Percentiles rank a stretch among this genome's conserved stretches.
Evolutionary conservation across 2,329 filamentous ascomycete genomes (phyloP).

Genomic region (Lachnellula cervina): DNA sequence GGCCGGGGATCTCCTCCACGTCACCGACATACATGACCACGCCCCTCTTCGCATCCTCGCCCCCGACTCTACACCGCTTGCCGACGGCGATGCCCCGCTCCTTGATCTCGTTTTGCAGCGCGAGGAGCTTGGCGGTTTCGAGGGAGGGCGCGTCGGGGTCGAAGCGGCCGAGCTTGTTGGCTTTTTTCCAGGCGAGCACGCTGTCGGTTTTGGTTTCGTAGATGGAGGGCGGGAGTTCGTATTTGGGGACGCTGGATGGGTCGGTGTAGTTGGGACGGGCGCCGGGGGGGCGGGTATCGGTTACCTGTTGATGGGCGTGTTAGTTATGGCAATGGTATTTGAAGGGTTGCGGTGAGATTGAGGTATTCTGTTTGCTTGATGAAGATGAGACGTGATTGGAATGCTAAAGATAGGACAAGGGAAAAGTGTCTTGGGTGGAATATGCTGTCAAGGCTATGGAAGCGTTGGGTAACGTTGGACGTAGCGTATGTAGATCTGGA

Average conservation of each 20-base stretch:
- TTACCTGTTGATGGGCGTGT: slow-evolving; percentile 50
- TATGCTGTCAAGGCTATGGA: too few species aligned
- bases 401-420: too few species aligned
- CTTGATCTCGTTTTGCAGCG: slow-evolving; percentile 64
- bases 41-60: slow-evolving; percentile 65
- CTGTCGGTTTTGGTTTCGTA: slow-evolving; percentile 85
- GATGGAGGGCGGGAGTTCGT: slow-evolving; percentile 76
- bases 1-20: slow-evolving; percentile 67
- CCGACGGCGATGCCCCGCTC: slow-evolving; percentile 62
- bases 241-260: slow-evolving; percentile 78
- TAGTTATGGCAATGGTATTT: slow-evolving; percentile 5
- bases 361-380: background rate
- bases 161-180: slow-evolving; percentile 93
- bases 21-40: slow-evolving; percentile 65
- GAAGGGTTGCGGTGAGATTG: background rate
- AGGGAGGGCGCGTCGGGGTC: slow-evolving; percentile 75
- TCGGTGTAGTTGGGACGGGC: slow-evolving; percentile 78
- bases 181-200: slow-evolving; percentile 91
- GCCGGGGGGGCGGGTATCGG: slow-evolving; percentile 71
- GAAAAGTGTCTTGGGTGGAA: too few species aligned
- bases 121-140: slow-evolving; percentile 66
- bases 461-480: too few species aligned
- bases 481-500: too few species aligned
- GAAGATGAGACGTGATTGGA: background rate
- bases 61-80: slow-evolving; percentile 59